phyloP scores from a whole-genome alignment of 805 yeast genomes.

The Komagataella populi region DNA sequence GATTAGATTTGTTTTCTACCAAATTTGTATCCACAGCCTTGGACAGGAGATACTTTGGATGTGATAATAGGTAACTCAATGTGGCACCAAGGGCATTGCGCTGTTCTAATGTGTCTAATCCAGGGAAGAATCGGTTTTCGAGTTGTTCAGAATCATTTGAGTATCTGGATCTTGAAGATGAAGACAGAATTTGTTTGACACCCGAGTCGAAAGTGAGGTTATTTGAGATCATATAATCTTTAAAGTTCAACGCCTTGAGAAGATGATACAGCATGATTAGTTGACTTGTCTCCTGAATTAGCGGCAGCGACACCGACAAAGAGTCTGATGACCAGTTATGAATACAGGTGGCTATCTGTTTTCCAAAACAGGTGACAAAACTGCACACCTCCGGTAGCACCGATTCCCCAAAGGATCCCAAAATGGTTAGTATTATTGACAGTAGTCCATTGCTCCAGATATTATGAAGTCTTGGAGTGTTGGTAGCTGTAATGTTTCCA shows the following conservation, averaged over 20 bases:
- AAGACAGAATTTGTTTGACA: neutral
- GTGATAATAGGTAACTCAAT: slow-evolving; percentile 63
- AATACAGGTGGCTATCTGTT: slow-evolving; percentile 52
- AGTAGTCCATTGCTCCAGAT: slow-evolving; percentile 83
- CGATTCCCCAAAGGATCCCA: slow-evolving; percentile 50
- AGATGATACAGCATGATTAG: slow-evolving; percentile 50
- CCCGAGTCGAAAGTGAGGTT: neutral
- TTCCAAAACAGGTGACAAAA: slow-evolving; percentile 47
- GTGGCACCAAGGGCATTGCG: slow-evolving; percentile 46
- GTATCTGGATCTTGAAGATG: neutral
- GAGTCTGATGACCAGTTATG: slow-evolving; percentile 57
- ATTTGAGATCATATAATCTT: slow-evolving; percentile 22
- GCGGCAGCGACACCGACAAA: slow-evolving; percentile 30
- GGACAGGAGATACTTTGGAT: slow-evolving; percentile 59
- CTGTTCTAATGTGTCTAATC: slow-evolving; percentile 46
- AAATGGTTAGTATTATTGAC: slow-evolving; percentile 45
- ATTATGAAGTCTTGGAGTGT: slow-evolving; percentile 46
- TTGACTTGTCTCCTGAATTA: slow-evolving; percentile 54
- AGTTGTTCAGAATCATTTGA: neutral
- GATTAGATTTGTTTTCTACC: slow-evolving; percentile 20
- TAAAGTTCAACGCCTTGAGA: slow-evolving; percentile 37
- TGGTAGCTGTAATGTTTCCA: slow-evolving; percentile 42
- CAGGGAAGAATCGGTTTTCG: slow-evolving; percentile 27
- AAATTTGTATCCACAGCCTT: neutral
- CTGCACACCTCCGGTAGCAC: slow-evolving; percentile 51